Conservation (phyloP, 164 flowering plant species). For the Vitis cinerea region DNA sequence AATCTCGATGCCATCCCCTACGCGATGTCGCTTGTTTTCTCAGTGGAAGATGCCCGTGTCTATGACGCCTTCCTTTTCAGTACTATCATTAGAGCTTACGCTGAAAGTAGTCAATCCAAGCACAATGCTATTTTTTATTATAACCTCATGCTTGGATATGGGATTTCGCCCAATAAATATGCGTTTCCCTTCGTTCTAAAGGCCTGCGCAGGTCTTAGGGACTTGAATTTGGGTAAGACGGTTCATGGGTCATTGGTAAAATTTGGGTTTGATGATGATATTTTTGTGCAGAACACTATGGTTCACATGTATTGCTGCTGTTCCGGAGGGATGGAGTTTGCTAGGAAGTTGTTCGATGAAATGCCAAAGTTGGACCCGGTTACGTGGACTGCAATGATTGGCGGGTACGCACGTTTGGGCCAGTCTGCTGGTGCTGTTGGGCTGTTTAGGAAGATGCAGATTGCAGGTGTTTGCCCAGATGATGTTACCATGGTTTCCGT, state of each 20-base stretch:
- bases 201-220: constrained; percentile 48
- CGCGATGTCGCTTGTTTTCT: constrained; percentile 36
- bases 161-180: constrained; percentile 45
- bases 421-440: constrained; percentile 35
- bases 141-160: constrained; percentile 28
- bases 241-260: constrained; percentile 51
- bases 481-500: constrained; percentile 52
- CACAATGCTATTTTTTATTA: constrained; percentile 28
- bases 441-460: constrained; percentile 51
- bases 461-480: constrained; percentile 36
- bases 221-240: constrained; percentile 33
- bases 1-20: constrained; percentile 30
- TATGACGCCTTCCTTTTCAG: constrained; percentile 53
- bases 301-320: constrained; percentile 49
- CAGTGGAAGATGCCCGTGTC: constrained; percentile 20
- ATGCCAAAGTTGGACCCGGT: constrained; percentile 39
- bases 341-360: constrained; percentile 41
- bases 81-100: constrained; percentile 43
- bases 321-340: constrained; percentile 32
- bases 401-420: constrained; percentile 41
- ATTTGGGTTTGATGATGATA: constrained; percentile 41
- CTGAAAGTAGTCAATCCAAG: constrained; percentile 25
- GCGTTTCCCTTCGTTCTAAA: constrained; percentile 57
- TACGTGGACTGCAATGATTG: constrained; percentile 59
- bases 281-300: constrained; percentile 50